Percentiles rank a stretch among this genome's conserved stretches.
Conservation (phyloP, 106 monocot genomes). For the Triglochin maritima region DNA sequence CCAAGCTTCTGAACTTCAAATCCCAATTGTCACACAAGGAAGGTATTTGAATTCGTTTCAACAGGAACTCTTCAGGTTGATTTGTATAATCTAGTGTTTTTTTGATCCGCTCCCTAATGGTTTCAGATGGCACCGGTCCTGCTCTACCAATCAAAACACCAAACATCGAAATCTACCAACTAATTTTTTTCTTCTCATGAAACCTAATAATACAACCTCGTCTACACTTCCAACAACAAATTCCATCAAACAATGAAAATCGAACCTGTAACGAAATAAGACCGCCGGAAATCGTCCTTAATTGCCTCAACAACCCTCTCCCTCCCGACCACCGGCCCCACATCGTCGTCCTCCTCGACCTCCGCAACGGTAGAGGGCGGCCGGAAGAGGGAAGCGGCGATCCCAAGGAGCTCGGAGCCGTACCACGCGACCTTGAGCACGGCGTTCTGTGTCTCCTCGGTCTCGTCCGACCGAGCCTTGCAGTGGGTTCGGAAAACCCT, state of each 20-base stretch:
- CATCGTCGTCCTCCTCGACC: conserved; percentile 6
- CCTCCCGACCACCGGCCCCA: conserved; percentile 7
- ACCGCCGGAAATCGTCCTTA: conserved; percentile 62
- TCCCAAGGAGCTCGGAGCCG: conserved; percentile 75
- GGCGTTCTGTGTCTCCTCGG: conserved; percentile 36
- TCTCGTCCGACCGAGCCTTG: background rate
- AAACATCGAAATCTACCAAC: no score
- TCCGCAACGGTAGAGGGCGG: background rate
- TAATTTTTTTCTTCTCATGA: no score
- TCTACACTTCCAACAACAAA: no score
- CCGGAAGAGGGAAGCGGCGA: conserved; percentile 59
- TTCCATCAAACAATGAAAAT: background rate
- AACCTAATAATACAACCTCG: no score
- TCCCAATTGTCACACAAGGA: no score
- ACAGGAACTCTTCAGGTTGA: no score
- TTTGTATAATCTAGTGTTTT: no score
- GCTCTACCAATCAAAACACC: no score
- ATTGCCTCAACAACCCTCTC: conserved; percentile 44
- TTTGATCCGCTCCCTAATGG: no score
- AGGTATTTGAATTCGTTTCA: no score
- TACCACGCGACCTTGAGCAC: conserved; percentile 73
- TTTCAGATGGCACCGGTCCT: no score
- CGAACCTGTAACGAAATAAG: conserved; percentile 81
- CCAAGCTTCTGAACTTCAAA: no score
- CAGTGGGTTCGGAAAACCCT: background rate